Percentiles rank a stretch among this genome's conserved stretches.
These are phyloP conservation scores for Talaromyces sp. DNA, from an alignment of 2,329 filamentous ascomycete species.

Conservation along the genomic window DNA sequence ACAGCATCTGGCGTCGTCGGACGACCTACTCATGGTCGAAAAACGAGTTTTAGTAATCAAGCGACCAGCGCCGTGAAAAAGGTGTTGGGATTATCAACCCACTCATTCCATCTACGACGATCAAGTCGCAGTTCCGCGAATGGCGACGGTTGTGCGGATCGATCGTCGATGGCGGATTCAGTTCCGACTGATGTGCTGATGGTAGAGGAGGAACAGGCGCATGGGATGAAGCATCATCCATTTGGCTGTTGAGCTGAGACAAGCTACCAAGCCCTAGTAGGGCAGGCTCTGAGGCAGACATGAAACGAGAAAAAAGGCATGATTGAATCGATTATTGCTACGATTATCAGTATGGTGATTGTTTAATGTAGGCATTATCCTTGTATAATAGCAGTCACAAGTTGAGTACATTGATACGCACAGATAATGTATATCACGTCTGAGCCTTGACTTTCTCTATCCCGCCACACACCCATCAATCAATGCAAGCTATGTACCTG, in stretches of 20 bases:
- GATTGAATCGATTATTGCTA: not conserved
- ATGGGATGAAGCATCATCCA: not conserved
- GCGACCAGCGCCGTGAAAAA: conserved; percentile 42
- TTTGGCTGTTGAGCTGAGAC: not conserved
- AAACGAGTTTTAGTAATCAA: conserved; percentile 16
- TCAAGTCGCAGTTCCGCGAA: conserved; percentile 24
- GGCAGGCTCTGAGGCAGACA: not conserved
- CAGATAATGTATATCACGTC: not conserved
- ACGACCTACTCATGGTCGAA: conserved; percentile 2
- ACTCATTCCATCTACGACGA: conserved; percentile 36
- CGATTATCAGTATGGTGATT: not conserved
- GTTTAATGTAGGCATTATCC: not conserved
- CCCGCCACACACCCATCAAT: not conserved
- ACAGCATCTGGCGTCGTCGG: not conserved
- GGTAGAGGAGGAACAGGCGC: conserved; percentile 3
- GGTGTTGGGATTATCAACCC: conserved; percentile 37
- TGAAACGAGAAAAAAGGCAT: not conserved
- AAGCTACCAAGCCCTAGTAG: too few species aligned
- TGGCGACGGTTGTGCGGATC: not conserved
- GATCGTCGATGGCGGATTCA: conserved; percentile 2
- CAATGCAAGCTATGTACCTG: not conserved
- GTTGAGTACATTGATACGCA: not conserved
- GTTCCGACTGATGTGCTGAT: conserved; percentile 2
- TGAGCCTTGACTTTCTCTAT: not conserved
- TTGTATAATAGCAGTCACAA: not conserved